Evolutionary conservation across 306 rosid species (phyloP).

Genomic region (Fagus crenata): DNA sequence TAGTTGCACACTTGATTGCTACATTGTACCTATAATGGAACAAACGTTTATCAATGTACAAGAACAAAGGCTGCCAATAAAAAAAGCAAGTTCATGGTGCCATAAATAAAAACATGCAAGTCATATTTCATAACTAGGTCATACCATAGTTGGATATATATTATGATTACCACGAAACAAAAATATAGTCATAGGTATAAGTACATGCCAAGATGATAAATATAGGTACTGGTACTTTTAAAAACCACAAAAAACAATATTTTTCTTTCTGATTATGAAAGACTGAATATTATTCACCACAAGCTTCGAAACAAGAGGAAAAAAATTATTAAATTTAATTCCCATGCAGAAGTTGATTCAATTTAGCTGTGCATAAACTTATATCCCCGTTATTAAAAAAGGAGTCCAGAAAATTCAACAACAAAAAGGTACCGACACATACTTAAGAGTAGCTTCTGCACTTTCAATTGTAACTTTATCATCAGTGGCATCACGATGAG

Average conservation of each 20-base stretch:
- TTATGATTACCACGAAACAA: not conserved
- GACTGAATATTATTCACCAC: not conserved
- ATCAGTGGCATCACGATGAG: slow-evolving; percentile 84
- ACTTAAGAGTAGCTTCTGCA: slow-evolving; percentile 99
- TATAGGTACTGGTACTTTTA: not conserved
- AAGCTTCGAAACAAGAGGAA: not conserved
- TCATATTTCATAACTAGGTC: not conserved
- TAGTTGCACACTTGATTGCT: slow-evolving; percentile 98
- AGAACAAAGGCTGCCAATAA: slow-evolving; percentile 12
- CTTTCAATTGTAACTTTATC: slow-evolving; percentile 95
- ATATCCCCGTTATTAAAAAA: not conserved
- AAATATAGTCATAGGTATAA: not conserved
- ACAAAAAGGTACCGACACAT: slow-evolving; percentile 28
- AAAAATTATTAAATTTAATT: not conserved
- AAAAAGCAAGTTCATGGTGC: not conserved
- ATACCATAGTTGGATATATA: not conserved
- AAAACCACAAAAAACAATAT: not conserved
- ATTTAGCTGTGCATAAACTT: not conserved
- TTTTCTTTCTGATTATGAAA: slow-evolving; percentile 1
- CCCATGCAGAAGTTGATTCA: not conserved
- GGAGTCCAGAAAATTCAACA: not conserved
- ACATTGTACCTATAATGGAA: slow-evolving; percentile 75
- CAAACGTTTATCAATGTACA: slow-evolving; percentile 18
- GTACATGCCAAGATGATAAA: not conserved
- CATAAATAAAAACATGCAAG: not conserved